These are phyloP conservation scores for Aspergillus persii DNA, from an alignment of 2,329 filamentous ascomycete genomes.

Conservation along the genomic window DNA sequence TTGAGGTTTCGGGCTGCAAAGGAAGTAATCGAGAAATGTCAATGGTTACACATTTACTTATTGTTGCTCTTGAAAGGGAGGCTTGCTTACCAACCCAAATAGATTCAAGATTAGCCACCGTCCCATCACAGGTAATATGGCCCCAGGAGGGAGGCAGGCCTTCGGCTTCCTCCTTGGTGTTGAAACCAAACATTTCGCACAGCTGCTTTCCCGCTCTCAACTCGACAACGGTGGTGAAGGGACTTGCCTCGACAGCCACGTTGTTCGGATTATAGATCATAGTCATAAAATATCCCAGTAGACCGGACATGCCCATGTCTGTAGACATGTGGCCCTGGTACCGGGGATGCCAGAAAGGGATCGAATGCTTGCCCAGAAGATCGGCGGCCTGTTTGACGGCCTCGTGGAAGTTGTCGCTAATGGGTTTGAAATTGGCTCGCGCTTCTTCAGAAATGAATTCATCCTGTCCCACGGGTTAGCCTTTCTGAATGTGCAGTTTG, in stretches of 20 bases:
- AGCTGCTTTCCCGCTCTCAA: constrained; percentile 47
- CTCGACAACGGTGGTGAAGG: constrained; percentile 46
- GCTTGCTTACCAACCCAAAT: constrained; percentile 37
- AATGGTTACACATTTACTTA: too few relatives aligned
- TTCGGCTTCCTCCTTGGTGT: constrained; percentile 27
- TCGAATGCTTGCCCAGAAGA: constrained; percentile 43
- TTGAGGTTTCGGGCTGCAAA: constrained; percentile 46
- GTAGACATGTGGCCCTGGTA: constrained; percentile 50
- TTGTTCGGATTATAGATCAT: constrained; percentile 55
- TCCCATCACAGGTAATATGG: constrained; percentile 48
- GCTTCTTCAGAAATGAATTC: background rate
- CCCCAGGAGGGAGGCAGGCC: constrained; percentile 37
- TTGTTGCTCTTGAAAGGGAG: too few relatives aligned
- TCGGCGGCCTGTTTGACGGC: constrained; percentile 37
- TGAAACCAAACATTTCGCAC: constrained; percentile 48
- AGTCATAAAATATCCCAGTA: constrained; percentile 50
- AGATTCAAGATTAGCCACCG: constrained; percentile 50
- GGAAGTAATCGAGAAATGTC: background rate
- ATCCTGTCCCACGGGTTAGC: background rate
- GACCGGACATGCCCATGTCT: constrained; percentile 42
- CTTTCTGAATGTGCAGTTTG: too few relatives aligned
- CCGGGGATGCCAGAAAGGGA: constrained; percentile 46
- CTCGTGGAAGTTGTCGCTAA: constrained; percentile 32
- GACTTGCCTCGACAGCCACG: constrained; percentile 48
- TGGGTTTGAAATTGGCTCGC: background rate